Percentiles rank a stretch among this genome's conserved stretches.
Conservation (phyloP, 169 alveolate species). For the Plasmodium vivax region DNA sequence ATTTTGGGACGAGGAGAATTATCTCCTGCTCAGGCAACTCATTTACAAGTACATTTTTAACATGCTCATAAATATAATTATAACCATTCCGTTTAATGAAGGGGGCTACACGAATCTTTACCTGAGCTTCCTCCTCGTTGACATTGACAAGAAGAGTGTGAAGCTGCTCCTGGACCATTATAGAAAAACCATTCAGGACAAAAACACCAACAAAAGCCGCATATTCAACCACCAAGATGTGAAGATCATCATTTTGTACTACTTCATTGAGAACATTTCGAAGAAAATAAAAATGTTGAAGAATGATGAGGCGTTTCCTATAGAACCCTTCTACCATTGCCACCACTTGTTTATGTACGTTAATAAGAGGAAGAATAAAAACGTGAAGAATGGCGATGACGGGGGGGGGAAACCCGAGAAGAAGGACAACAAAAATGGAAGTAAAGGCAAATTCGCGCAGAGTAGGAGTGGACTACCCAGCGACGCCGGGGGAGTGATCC, state of each 20-base stretch:
- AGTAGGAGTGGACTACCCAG: neutral
- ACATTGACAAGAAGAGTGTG: slow-evolving; percentile 57
- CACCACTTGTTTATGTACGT: slow-evolving; percentile 61
- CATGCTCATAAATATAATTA: slow-evolving; percentile 69
- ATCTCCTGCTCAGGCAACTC: slow-evolving; percentile 29
- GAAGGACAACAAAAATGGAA: slow-evolving; percentile 6
- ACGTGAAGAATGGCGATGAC: slow-evolving; percentile 4
- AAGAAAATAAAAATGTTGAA: slow-evolving; percentile 70
- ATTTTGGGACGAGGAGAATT: slow-evolving; percentile 61
- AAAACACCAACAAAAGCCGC: slow-evolving; percentile 74
- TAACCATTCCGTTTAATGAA: slow-evolving; percentile 72
- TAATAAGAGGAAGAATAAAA: slow-evolving; percentile 60
- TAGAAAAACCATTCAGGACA: slow-evolving; percentile 74
- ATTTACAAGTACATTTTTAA: slow-evolving; percentile 60
- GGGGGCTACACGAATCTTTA: slow-evolving; percentile 35
- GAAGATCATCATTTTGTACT: slow-evolving; percentile 65
- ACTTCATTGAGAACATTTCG: slow-evolving; percentile 68
- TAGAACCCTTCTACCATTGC: slow-evolving; percentile 67
- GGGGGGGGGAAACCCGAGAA: neutral
- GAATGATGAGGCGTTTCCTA: slow-evolving; percentile 54
- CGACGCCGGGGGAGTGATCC: neutral
- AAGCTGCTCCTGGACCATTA: slow-evolving; percentile 64
- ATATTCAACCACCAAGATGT: slow-evolving; percentile 75
- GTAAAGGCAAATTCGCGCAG: neutral
- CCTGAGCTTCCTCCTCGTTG: slow-evolving; percentile 49